Evolutionary conservation across 768 basidiomycete genomes (phyloP).

Genomic region (Pleurotus pulmonarius): DNA sequence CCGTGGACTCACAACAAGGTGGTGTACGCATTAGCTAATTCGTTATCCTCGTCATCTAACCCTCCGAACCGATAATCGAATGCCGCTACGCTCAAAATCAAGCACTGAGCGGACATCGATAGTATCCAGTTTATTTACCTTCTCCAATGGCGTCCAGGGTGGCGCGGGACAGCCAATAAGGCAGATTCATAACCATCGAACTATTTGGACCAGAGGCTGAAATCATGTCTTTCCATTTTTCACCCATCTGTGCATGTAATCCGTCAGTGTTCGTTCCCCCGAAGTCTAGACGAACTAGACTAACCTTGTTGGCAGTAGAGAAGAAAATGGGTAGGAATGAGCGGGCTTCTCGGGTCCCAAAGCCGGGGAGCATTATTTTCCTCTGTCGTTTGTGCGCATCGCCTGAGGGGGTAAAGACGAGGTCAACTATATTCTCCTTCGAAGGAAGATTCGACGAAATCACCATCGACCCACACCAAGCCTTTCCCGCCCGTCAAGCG

Average conservation of each 20-base stretch:
- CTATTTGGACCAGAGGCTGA: constrained; percentile 13
- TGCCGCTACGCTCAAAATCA: constrained; percentile 25
- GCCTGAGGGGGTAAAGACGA: neutral
- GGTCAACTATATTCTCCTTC: neutral
- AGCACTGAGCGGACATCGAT: neutral
- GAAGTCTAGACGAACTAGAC: too few relatives aligned
- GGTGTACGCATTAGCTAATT: constrained; percentile 51
- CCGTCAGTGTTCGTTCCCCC: too few relatives aligned
- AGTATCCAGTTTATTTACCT: constrained; percentile 15
- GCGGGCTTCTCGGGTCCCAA: constrained; percentile 19
- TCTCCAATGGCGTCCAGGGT: constrained; percentile 34
- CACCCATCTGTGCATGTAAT: constrained; percentile 15
- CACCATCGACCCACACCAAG: neutral
- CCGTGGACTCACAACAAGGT: constrained; percentile 35
- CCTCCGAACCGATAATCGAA: constrained; percentile 58
- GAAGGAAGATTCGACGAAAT: neutral
- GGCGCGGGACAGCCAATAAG: constrained; percentile 24
- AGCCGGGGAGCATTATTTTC: neutral
- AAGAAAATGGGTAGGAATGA: constrained; percentile 26
- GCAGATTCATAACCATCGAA: constrained; percentile 16
- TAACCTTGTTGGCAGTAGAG: constrained; percentile 13
- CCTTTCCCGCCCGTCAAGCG: constrained; percentile 14
- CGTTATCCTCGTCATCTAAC: constrained; percentile 41
- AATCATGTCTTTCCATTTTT: constrained; percentile 23
- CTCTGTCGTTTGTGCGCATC: constrained; percentile 4